Conservation (phyloP, 164 flowering plant species). For the Brasenia schreberi region DNA sequence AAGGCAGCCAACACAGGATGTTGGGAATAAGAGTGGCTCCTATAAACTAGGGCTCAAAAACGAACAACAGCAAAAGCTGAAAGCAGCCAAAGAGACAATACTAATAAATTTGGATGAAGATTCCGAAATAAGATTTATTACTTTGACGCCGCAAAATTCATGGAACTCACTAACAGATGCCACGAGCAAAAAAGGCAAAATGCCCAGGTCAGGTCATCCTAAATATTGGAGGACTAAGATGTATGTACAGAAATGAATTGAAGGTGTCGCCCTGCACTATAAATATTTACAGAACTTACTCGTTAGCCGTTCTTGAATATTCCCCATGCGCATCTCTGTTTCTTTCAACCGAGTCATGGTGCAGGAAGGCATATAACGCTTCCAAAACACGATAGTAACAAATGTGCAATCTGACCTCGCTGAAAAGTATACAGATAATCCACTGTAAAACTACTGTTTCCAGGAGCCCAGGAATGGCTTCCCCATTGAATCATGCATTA, state of each 20-base stretch:
- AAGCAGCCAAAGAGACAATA: too few relatives aligned
- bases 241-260: not conserved
- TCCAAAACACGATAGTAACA: not conserved
- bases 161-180: not conserved
- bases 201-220: not conserved
- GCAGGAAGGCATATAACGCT: not conserved
- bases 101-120: too few relatives aligned
- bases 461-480: conserved; percentile 62
- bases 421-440: not conserved
- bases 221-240: not conserved
- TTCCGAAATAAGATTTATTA: not conserved
- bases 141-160: not conserved
- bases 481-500: conserved; percentile 41
- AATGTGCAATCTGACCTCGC: not conserved
- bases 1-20: too few relatives aligned
- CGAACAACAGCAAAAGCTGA: too few relatives aligned
- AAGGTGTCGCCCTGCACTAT: not conserved
- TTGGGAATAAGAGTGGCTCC: too few relatives aligned
- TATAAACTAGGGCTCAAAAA: too few relatives aligned
- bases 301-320: not conserved
- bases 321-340: not conserved
- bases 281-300: not conserved
- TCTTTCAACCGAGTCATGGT: not conserved
- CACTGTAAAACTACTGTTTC: conserved; percentile 29
- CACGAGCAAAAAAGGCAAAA: not conserved